phyloP scores from a whole-genome alignment of 768 basidiomycete genomes.

The Pleurotus eryngii region DNA sequence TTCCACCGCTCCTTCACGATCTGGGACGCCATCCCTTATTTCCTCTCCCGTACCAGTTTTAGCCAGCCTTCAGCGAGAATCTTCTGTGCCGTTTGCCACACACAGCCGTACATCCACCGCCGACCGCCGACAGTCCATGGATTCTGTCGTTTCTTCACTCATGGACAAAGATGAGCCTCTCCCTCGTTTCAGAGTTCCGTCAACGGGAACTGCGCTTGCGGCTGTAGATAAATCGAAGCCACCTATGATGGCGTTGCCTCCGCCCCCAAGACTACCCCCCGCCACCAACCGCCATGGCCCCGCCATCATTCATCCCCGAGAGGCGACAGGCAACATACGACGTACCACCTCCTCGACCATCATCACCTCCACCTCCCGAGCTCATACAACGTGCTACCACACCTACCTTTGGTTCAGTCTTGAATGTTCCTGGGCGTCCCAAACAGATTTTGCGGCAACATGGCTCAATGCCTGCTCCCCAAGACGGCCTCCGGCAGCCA shows the following conservation, averaged over 20 bases:
- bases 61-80: conserved; percentile 46
- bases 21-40: conserved; percentile 32
- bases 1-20: conserved; percentile 30
- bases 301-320: conserved; percentile 76
- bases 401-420: conserved; percentile 67
- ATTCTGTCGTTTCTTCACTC: conserved; percentile 58
- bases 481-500: conserved; percentile 60
- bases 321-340: conserved; percentile 51
- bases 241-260: conserved; percentile 81
- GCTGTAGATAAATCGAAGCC: conserved; percentile 76
- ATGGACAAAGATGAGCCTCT: conserved; percentile 40
- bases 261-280: conserved; percentile 73
- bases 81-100: conserved; percentile 42
- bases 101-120: conserved; percentile 50
- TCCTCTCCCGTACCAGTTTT: conserved; percentile 29
- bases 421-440: conserved; percentile 49
- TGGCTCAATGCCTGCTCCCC: conserved; percentile 73
- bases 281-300: conserved; percentile 67
- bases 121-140: conserved; percentile 70
- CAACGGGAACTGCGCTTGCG: conserved; percentile 44
- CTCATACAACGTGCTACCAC: conserved; percentile 91
- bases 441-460: conserved; percentile 52
- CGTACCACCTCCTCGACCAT: conserved; percentile 79
- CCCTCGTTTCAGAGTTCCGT: conserved; percentile 58
- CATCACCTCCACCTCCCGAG: conserved; percentile 89